Percentiles rank a stretch among this genome's conserved stretches.
These are phyloP conservation scores for Trichaptum fuscoviolaceum DNA, from an alignment of 768 basidiomycete species.

Conservation along the genomic window DNA sequence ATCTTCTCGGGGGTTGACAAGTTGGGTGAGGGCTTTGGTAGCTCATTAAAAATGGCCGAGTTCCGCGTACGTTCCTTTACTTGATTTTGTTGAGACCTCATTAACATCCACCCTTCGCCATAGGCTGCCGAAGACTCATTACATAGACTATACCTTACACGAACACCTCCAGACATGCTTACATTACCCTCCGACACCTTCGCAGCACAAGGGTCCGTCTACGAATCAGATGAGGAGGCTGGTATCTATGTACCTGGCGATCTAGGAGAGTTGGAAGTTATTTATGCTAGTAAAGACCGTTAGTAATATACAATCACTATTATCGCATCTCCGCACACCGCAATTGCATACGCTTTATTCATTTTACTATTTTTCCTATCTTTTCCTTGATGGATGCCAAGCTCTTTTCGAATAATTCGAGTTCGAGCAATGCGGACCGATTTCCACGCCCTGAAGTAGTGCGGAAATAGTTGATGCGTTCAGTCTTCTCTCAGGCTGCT, in stretches of 20 bases:
- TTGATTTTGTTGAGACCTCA: slow-evolving; percentile 5
- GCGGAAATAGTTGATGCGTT: neutral
- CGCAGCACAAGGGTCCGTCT: slow-evolving; percentile 51
- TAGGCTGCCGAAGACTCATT: slow-evolving; percentile 86
- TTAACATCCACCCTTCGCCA: slow-evolving; percentile 6
- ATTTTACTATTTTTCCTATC: neutral
- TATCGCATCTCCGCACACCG: neutral
- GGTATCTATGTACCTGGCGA: slow-evolving; percentile 47
- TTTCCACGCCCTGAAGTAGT: neutral
- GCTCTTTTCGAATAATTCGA: too few relatives aligned
- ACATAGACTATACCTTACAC: slow-evolving; percentile 76
- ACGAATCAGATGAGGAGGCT: slow-evolving; percentile 36
- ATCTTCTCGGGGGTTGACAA: slow-evolving; percentile 80
- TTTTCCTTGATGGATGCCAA: neutral
- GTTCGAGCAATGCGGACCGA: neutral
- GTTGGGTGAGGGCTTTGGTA: slow-evolving; percentile 93
- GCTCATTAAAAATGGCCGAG: slow-evolving; percentile 91
- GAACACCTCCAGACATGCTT: slow-evolving; percentile 60
- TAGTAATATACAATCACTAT: neutral
- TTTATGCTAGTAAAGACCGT: slow-evolving; percentile 46
- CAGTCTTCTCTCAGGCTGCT: neutral
- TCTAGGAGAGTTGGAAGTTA: slow-evolving; percentile 57
- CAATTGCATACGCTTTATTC: neutral
- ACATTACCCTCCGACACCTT: slow-evolving; percentile 75
- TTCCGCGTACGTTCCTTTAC: slow-evolving; percentile 56